Conservation (phyloP, 331 rosid species). For the Spiraea crenata region DNA sequence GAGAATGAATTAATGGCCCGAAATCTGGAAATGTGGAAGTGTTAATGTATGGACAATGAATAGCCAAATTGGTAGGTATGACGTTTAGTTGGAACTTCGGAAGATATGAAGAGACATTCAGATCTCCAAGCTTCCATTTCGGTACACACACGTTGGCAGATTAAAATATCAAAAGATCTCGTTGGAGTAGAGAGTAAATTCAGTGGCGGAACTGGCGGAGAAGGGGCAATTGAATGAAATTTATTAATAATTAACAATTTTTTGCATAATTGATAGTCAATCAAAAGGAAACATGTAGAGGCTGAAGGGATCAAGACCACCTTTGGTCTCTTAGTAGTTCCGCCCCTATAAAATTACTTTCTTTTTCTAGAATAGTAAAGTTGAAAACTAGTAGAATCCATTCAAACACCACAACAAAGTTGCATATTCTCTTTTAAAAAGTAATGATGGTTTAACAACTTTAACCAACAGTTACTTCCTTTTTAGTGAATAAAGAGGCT, state of each 20-base stretch:
- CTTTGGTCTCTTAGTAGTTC: too few species aligned
- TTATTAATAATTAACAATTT: too few species aligned
- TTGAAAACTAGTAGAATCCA: constrained; percentile 1
- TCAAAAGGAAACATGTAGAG: too few species aligned
- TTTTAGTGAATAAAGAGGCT: too few species aligned
- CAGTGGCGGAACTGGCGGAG: too few species aligned
- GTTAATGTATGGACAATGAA: background rate
- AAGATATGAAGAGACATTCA: background rate
- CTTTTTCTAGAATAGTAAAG: background rate
- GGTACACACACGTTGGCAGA: background rate
- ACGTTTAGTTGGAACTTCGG: background rate
- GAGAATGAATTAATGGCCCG: background rate
- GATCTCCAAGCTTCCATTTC: constrained; percentile 1
- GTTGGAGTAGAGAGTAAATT: too few species aligned
- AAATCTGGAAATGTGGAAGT: background rate
- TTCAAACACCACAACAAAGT: background rate
- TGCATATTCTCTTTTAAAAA: background rate
- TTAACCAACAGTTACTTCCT: too few species aligned
- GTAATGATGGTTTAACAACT: too few species aligned
- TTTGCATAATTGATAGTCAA: too few species aligned
- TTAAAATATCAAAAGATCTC: too few species aligned
- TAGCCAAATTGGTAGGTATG: constrained; percentile 3
- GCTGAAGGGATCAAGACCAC: too few species aligned
- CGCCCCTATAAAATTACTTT: background rate
- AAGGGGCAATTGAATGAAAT: too few species aligned